Evolutionary conservation across 352 stramenopile genomes (phyloP).

Genomic region (Phytophthora brassicae): DNA sequence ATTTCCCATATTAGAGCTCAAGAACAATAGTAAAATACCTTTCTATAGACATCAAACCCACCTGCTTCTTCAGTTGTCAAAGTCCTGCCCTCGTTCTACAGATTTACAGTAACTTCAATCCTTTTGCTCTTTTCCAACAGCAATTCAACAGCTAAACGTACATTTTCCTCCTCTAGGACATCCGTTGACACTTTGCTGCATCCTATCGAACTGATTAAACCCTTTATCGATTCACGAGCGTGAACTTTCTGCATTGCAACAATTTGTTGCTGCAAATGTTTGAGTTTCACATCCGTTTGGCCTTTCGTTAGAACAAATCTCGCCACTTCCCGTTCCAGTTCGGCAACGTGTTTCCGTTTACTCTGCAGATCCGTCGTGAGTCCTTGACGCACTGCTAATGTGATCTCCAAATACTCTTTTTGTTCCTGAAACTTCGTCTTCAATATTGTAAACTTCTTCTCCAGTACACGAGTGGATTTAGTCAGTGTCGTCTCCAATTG

Average conservation of each 20-base stretch:
- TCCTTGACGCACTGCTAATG: slow-evolving; percentile 54
- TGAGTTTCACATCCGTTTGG: slow-evolving; percentile 28
- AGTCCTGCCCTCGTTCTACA: slow-evolving; percentile 20
- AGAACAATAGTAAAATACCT: not conserved
- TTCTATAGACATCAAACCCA: not conserved
- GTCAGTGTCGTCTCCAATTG: slow-evolving; percentile 45
- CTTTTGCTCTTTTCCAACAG: not conserved
- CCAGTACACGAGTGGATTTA: slow-evolving; percentile 37
- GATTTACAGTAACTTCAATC: not conserved
- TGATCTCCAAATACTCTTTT: slow-evolving; percentile 65
- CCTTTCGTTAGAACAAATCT: slow-evolving; percentile 24
- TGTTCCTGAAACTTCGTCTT: slow-evolving; percentile 49
- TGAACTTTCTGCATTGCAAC: slow-evolving; percentile 58
- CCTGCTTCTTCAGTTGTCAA: slow-evolving; percentile 16
- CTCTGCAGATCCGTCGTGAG: slow-evolving; percentile 51
- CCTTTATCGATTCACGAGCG: slow-evolving; percentile 44
- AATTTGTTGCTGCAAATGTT: slow-evolving; percentile 53
- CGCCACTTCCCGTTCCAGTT: slow-evolving; percentile 36
- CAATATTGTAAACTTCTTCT: slow-evolving; percentile 37
- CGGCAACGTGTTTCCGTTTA: slow-evolving; percentile 49
- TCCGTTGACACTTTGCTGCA: not conserved
- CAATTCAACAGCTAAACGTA: slow-evolving; percentile 3
- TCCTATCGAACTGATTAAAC: slow-evolving; percentile 18
- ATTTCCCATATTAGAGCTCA: not conserved
- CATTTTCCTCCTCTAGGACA: slow-evolving; percentile 12